Evolutionary conservation across 2,329 filamentous ascomycete species (phyloP), one percentile per base, ranked within the genome.

Genomic region (Cercospora sp.): DNA sequence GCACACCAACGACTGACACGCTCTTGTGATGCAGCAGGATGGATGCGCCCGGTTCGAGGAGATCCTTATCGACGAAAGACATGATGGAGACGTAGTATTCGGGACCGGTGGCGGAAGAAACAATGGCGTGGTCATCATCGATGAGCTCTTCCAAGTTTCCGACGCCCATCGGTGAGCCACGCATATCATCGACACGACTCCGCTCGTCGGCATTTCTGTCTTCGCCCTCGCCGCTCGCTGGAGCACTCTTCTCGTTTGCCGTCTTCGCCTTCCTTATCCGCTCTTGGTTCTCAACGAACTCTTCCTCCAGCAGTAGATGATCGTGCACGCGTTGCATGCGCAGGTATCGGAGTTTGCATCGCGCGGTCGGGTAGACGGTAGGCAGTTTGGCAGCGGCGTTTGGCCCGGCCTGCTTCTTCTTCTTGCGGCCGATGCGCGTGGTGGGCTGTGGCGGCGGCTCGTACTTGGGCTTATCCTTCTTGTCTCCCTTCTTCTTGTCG

Each of bases 1-100:
- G 84, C 20, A 99, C 95, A 80, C 96, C 95, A 31, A 99, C 95
- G 55, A 99, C 96, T 51, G 94, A 97, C 62, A 98, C 94, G 63
- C 92, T 96, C 84, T 99, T 99, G 82, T 99, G 95, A 78, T 99
- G 95, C 67, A 99, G 85, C 60, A 99, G 84, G 60, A 99, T 95
- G 75, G 93, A 97, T 18, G 95, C 93, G 69, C 96, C 96, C 1
- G 95, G 95, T 81, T 99, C 95, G 53, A 99, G 87, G 3, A 99
- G 88, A 53, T 99, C 95, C 83, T 99, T 99, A 85, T 99, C 95
- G 73, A 99, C 95, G 77, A 99, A 99, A 64, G 94, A 98, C 95
- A 99, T 98, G 87, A 99, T 99, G 75, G 94, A 97, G 74, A 99
- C 95, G 80, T 98, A 99, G 86, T 97, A 99, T 81, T 99, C 95